These are phyloP conservation scores for Panicum miliaceum DNA, from an alignment of 176 grass and related monocot genomes.

Conservation along the genomic window DNA sequence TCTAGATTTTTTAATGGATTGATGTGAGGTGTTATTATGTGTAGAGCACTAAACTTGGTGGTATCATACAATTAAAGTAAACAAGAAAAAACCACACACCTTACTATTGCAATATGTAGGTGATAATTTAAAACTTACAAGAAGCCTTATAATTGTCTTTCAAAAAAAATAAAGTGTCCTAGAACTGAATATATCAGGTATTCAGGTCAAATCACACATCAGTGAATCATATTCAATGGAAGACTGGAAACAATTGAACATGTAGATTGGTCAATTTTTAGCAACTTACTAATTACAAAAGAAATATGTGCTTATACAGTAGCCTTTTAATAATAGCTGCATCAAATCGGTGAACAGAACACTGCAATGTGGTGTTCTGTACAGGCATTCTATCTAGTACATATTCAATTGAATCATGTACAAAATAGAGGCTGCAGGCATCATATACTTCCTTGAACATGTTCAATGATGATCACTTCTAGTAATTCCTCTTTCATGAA, in stretches of 20 bases:
- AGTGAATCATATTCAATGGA: not conserved
- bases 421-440: not conserved
- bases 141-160: no score
- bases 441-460: slow-evolving; percentile 5
- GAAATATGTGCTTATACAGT: not conserved
- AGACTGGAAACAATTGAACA: not conserved
- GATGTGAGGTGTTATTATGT: not conserved
- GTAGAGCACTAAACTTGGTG: not conserved
- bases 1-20: not conserved
- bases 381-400: not conserved
- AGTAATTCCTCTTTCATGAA: not conserved
- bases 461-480: slow-evolving; percentile 13
- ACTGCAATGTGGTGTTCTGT: slow-evolving; percentile 1
- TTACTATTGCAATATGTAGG: not conserved
- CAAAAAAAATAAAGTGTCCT: not conserved
- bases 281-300: not conserved
- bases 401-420: not conserved
- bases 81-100: not conserved
- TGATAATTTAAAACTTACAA: not conserved
- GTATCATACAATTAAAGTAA: not conserved
- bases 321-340: not conserved
- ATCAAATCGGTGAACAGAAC: slow-evolving; percentile 19
- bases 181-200: not conserved
- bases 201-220: not conserved
- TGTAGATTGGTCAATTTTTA: not conserved